These are phyloP conservation scores for Fusarium clavum DNA, from an alignment of 2,329 filamentous ascomycete genomes.

Conservation along the genomic window DNA sequence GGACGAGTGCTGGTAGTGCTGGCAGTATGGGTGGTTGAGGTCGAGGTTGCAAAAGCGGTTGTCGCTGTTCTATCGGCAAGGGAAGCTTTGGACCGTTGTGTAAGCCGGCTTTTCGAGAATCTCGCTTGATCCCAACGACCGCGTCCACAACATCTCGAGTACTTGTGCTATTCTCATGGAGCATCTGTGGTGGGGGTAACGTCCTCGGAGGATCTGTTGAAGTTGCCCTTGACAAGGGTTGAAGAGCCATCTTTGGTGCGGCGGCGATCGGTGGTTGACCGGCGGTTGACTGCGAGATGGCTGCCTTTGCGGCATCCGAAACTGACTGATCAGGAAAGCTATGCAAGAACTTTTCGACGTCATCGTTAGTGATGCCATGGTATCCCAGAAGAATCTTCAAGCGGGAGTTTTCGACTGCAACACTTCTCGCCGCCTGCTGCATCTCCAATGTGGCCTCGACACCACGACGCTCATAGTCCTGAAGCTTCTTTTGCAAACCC, in stretches of 20 bases:
- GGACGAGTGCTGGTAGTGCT: conserved; percentile 40
- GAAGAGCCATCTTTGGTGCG: conserved; percentile 38
- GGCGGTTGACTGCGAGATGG: conserved; percentile 34
- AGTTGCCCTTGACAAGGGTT: conserved; percentile 36
- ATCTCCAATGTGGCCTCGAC: conserved; percentile 64
- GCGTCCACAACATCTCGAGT: conserved; percentile 46
- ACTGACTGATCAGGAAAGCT: conserved; percentile 50
- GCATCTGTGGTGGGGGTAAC: conserved; percentile 20
- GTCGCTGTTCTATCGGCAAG: conserved; percentile 37
- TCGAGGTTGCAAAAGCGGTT: conserved; percentile 39
- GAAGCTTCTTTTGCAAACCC: conserved; percentile 59
- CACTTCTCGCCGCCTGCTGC: conserved; percentile 63
- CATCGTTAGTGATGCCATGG: conserved; percentile 53
- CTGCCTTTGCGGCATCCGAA: conserved; percentile 45
- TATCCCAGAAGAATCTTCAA: conserved; percentile 57
- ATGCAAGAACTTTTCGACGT: conserved; percentile 56
- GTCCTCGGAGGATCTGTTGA: conserved; percentile 34
- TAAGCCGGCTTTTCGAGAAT: conserved; percentile 25
- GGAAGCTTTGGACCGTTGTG: conserved; percentile 12
- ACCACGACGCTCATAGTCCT: conserved; percentile 61
- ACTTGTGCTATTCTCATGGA: conserved; percentile 35
- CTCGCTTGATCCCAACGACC: conserved; percentile 45
- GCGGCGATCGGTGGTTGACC: conserved; percentile 17
- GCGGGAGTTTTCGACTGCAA: conserved; percentile 61
- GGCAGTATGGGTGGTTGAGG: conserved; percentile 37